Evolutionary conservation across 1,284 basidiomycete genomes (phyloP), one percentile per base, ranked within the genome.

Genomic region (Ceratobasidium sp.): DNA sequence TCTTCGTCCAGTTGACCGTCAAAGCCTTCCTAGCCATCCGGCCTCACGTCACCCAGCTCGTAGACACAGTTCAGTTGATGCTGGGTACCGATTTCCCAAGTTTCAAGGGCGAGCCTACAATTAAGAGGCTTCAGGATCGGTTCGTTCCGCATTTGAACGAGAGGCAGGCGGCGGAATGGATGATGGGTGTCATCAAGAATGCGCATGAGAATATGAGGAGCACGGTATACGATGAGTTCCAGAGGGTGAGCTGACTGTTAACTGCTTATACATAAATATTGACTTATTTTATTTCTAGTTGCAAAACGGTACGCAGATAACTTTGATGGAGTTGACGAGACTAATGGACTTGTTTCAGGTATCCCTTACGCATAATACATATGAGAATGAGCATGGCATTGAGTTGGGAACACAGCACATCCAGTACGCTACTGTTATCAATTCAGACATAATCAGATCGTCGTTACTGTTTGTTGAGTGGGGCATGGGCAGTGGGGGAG

Each of bases 11-110:
- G 81, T 88, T 99, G 51, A 96, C 95, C 2, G 90, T 99, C 81
- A 98, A 99, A 84, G 96, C 95, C 0, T 99, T 99, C 89, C 89
- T 99, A 31, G 95, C 97, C 0, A 92, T 97, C 76, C 90, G 98
- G 53, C 96, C 96, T 0, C 93, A 96, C 83, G 92, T 94, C 15
- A 92, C 96, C 67, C 94, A 98, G 82, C 89, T 99, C 42, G 89
- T 97, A 79, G 92, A 92, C 81, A 92, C 95, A 3, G 94, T 95
- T 7, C 91, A 92, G 77, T 87, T 99, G 68, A 99, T 99, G 98
- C 89, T 98, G 33, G 96, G 94, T 37, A 97, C 97, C 2, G 94
- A 93, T 23, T 86, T 99, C 65, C 97, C 98, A 0, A 96, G 94
- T 13, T 99, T 99, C 89, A 99, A 99, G 83, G 98, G 97, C 49